Percentiles rank a stretch among this genome's conserved stretches.
phyloP scores from a whole-genome alignment of 306 rosid genomes.

The Cucumis hystrix region DNA sequence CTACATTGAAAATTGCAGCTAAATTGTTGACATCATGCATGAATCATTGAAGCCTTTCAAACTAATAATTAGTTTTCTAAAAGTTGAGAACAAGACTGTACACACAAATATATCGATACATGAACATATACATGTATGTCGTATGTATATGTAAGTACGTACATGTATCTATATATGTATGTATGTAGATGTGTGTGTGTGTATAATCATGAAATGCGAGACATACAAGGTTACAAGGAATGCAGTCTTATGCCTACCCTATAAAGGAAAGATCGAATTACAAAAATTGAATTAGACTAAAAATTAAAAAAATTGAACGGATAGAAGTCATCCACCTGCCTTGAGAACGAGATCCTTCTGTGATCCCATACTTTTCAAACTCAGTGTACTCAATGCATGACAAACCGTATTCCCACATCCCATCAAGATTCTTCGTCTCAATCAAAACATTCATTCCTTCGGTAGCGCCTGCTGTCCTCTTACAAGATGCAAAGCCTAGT shows the following conservation, averaged over 20 bases:
- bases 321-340: slow-evolving; percentile 32
- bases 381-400: slow-evolving; percentile 94
- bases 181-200: too few relatives aligned
- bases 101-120: too few relatives aligned
- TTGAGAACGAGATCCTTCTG: slow-evolving; percentile 31
- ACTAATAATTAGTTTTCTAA: not conserved
- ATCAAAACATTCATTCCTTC: slow-evolving; percentile 88
- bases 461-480: slow-evolving; percentile 69
- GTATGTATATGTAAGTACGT: too few relatives aligned
- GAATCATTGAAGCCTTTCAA: not conserved
- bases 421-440: slow-evolving; percentile 66
- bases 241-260: not conserved
- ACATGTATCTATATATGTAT: too few relatives aligned
- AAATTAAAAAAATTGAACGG: not conserved
- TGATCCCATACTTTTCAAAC: slow-evolving; percentile 72
- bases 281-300: not conserved
- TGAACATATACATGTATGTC: too few relatives aligned
- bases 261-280: not conserved
- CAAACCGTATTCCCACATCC: slow-evolving; percentile 78
- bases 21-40: not conserved
- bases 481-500: slow-evolving; percentile 90
- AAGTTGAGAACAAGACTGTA: not conserved
- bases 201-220: not conserved
- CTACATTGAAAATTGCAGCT: not conserved
- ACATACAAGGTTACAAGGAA: not conserved